Base-by-base conservation (phyloP, 2,329 filamentous ascomycete genomes). In the Fusarium stilboides region DNA sequence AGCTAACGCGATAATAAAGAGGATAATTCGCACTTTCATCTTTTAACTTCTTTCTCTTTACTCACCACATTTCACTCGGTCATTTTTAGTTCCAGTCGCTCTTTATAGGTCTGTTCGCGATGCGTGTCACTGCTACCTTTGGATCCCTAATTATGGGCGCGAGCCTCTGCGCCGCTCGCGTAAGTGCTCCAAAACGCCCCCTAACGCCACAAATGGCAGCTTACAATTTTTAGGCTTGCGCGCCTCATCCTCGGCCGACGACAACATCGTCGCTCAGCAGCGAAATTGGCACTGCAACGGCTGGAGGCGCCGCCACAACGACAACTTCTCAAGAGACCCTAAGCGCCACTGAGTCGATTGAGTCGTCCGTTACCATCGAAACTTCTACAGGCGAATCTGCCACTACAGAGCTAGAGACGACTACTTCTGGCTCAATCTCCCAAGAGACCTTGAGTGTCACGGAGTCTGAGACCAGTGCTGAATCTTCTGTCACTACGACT, bases 151-250 rank as follows among this genome's bases (percentile, higher is more conserved):
- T 59, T 1, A 8, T 59, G 15, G 17, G 57, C 20, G 34, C 28
- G 1, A 7, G 50, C 5, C 57, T 59, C 13, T 55, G 50, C 19
- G 57, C 57, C 34, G 57, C 50, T 42, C 50, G 57, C 12, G 57
- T 46, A 28, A 34, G 57, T 59, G 8, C 14, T n/a, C n/a, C n/a
- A n/a, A n/a, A n/a, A n/a, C n/a, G n/a, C n/a, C 5, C 6, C 13
- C 1, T 1, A 33, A 14, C 19, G 20, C 24, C 17, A 3, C 13
- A 20, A 19, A 0, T 15, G 4, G 20, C 15, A 39, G 12, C 40
- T 56, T 9, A 59, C 17, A 8, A 20, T 10, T 28, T 34, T n/a
- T 17, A 59, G 57, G 57, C 57, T 28, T 59, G 42, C n/a, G 57
- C 19, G 6, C 57, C 56, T 6, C n/a, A 56, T 45, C 34, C 57